Evolutionary conservation across 345 rosid genomes (phyloP), one percentile per base, ranked within the genome.

Genomic region (Eutrema japonicum): DNA sequence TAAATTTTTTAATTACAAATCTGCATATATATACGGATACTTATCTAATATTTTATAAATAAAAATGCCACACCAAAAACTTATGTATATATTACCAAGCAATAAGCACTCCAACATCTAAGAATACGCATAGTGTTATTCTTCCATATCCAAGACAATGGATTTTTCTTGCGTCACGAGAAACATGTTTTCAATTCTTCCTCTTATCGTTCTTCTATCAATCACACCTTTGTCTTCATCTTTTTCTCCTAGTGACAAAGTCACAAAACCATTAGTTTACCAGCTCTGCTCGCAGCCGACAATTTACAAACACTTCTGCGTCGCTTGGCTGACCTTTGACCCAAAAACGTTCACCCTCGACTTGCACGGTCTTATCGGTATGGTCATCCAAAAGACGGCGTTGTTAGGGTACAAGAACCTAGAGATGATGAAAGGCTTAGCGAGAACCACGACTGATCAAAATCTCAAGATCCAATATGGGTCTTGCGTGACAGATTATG

Each of bases 191-290:
- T 9, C 53, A 10, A 7, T 74, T 40, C 29, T 66, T 30, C n/a
- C 53, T 49, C 67, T 74, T 40, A 54, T 74, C 41, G 2, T 56
- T 65, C 9, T 73, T 14, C 56, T 56, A 10, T 47, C 59, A 73
- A 14, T 47, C 58, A 73, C 51, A 4, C 77, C 77, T 56, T 54
- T 64, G 9, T 72, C 74, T 70, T 48, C 43, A 37, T 55, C 62
- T 18, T 30, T 65, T 29, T 52, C 77, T 36, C 66, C 50, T 0
- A 56, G 27, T 65, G 77, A 65, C 27, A 36, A 65, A 37, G 59
- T 73, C 50, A 73, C 66, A 16, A 37, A 65, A 38, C 41, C 11
- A 10, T 10, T 8, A 46, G 13, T 64, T 46, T 0, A 46, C 63
- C 32, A 55, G 29, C 58, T 73, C 49, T 73, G 77, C 66, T 37